phyloP scores from a whole-genome alignment of 371 early-diverging fungal species.

The Rhizopus delemar region DNA sequence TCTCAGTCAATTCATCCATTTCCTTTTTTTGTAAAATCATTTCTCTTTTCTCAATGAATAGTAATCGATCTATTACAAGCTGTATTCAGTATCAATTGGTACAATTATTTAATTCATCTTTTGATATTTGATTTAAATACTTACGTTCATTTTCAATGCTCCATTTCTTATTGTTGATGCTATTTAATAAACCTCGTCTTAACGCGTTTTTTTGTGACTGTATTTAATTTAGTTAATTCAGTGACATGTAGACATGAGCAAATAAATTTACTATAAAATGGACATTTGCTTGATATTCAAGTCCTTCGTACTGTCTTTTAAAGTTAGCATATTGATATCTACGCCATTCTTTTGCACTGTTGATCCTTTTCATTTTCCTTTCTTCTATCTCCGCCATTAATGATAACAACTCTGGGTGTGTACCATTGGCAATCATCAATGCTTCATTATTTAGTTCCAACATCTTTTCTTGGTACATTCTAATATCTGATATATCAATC shows the following conservation, averaged over 20 bases:
- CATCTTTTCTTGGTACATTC: slow-evolving; percentile 66
- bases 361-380: slow-evolving; percentile 52
- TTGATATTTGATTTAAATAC: slow-evolving; percentile 19
- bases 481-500: slow-evolving; percentile 18
- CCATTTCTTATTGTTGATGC: slow-evolving; percentile 21
- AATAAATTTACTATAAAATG: slow-evolving; percentile 42
- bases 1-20: slow-evolving; percentile 37
- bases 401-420: slow-evolving; percentile 60
- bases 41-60: slow-evolving; percentile 32
- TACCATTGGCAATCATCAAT: slow-evolving; percentile 59
- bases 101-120: slow-evolving; percentile 22
- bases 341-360: slow-evolving; percentile 59
- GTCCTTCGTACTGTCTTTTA: slow-evolving; percentile 50
- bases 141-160: slow-evolving; percentile 30
- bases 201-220: slow-evolving; percentile 44
- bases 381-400: slow-evolving; percentile 62
- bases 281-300: slow-evolving; percentile 58
- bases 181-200: slow-evolving; percentile 17
- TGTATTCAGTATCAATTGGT: slow-evolving; percentile 6
- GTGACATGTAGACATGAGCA: too few relatives aligned
- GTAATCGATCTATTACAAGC: neutral
- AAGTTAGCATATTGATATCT: slow-evolving; percentile 52
- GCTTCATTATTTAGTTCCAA: slow-evolving; percentile 59
- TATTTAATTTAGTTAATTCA: slow-evolving; percentile 2
- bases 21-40: slow-evolving; percentile 40